A percentile compares a stretch with the other conserved stretches of the same genome.
Conservation (phyloP, 2,329 filamentous ascomycete genomes). For the Stagonosporopsis cucurbitacearum region DNA sequence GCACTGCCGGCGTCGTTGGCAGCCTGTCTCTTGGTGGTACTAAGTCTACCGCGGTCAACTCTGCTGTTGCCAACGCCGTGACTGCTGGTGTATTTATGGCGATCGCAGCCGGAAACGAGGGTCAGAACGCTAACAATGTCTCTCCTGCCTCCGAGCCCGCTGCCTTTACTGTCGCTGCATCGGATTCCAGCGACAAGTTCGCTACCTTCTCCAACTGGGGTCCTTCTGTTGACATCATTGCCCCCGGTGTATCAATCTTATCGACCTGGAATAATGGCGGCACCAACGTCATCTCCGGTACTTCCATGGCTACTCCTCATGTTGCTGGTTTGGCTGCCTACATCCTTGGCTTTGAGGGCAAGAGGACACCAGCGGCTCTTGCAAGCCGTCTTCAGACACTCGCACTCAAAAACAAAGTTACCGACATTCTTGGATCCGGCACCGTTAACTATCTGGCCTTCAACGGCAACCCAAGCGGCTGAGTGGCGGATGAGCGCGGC, state of each 20-base stretch:
- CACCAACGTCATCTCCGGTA: conserved; percentile 55
- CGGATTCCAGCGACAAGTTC: conserved; percentile 44
- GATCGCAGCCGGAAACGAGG: conserved; percentile 51
- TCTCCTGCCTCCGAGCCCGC: conserved; percentile 50
- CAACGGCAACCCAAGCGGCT: conserved; percentile 53
- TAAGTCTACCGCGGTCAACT: conserved; percentile 47
- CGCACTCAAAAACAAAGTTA: conserved; percentile 50
- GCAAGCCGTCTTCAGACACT: conserved; percentile 56
- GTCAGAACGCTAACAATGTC: conserved; percentile 37
- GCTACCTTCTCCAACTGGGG: conserved; percentile 53
- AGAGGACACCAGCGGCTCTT: conserved; percentile 56
- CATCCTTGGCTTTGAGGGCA: conserved; percentile 62
- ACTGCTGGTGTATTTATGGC: conserved; percentile 49
- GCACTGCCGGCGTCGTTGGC: conserved; percentile 47
- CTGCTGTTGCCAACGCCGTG: conserved; percentile 46
- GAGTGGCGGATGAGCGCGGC: background rate
- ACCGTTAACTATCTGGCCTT: conserved; percentile 63
- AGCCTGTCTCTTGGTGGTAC: conserved; percentile 52
- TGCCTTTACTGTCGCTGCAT: conserved; percentile 51
- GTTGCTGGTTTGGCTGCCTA: conserved; percentile 71
- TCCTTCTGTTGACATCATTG: conserved; percentile 47
- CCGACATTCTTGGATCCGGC: conserved; percentile 51
- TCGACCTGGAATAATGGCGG: conserved; percentile 57
- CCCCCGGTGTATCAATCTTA: conserved; percentile 51
- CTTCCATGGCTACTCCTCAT: conserved; percentile 32